Evolutionary conservation across 768 basidiomycete genomes (phyloP).

Genomic region (Strobilomyces echinocephalus): DNA sequence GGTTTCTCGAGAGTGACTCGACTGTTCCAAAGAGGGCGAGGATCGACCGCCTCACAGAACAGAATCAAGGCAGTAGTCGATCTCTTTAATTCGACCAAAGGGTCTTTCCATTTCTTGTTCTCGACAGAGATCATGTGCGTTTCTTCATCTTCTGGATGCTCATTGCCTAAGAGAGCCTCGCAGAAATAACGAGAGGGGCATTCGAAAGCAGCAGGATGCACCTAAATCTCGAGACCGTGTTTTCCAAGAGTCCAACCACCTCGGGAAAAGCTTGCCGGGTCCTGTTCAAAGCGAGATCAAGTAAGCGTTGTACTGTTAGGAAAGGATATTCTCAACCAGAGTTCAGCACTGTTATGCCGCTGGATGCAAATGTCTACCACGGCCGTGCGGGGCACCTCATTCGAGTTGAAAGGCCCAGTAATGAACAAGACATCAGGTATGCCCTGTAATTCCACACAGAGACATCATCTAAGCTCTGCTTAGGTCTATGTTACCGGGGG

Average conservation of each 20-base stretch:
- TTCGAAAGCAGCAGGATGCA: not conserved
- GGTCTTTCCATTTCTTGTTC: not conserved
- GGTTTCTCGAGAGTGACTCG: not conserved
- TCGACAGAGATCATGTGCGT: conserved; percentile 1
- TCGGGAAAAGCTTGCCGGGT: no score
- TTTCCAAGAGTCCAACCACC: not conserved
- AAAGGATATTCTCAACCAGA: not conserved
- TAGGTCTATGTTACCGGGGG: not conserved
- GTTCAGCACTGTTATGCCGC: not conserved
- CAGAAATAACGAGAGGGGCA: not conserved
- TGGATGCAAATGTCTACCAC: not conserved
- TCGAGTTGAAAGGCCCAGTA: not conserved
- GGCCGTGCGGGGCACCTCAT: no score
- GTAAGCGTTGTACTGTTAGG: not conserved
- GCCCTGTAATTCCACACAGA: not conserved
- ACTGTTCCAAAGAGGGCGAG: not conserved
- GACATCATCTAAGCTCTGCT: not conserved
- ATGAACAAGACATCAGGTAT: not conserved
- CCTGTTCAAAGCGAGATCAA: not conserved
- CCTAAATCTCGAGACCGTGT: not conserved
- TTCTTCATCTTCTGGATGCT: not conserved
- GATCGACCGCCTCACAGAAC: not conserved
- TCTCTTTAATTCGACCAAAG: not conserved
- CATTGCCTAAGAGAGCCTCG: not conserved
- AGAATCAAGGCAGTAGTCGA: conserved; percentile 1